Percentiles rank a stretch among this genome's conserved stretches.
Conservation (phyloP, 352 stramenopile genomes). For the Globisporangium orthogonon region DNA sequence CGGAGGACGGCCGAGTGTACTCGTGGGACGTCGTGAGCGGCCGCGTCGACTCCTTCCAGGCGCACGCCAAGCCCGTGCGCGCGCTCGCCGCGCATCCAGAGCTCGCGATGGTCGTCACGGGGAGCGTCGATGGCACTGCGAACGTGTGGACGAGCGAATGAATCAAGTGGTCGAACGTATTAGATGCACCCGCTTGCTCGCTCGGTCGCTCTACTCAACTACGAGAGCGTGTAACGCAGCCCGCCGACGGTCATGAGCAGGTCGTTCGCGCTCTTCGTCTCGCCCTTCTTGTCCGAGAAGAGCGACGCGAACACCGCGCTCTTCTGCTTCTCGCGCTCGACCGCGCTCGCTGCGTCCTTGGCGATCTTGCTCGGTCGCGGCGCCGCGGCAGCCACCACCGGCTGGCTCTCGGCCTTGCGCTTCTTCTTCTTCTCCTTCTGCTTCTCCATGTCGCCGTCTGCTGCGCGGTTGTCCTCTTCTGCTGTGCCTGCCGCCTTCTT, state of each 20-base stretch:
- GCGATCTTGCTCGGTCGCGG: constrained; percentile 35
- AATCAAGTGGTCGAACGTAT: not conserved
- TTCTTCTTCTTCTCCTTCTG: constrained; percentile 25
- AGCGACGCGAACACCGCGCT: constrained; percentile 80
- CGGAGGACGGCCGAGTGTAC: constrained; percentile 64
- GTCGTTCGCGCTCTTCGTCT: constrained; percentile 72
- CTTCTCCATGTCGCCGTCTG: not conserved
- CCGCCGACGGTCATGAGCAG: constrained; percentile 81
- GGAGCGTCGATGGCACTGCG: constrained; percentile 50
- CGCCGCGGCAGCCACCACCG: constrained; percentile 10
- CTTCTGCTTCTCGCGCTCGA: constrained; percentile 63
- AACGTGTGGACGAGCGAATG: constrained; percentile 51
- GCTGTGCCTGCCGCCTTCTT: not conserved
- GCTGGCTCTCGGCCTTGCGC: constrained; percentile 20
- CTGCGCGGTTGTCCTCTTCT: not conserved
- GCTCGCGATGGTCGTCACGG: constrained; percentile 55
- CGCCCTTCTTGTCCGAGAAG: constrained; percentile 51
- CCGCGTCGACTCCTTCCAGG: constrained; percentile 32
- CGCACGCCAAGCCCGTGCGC: constrained; percentile 59
- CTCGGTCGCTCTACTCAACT: constrained; percentile 9
- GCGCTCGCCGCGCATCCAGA: constrained; percentile 60
- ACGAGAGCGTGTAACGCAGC: constrained; percentile 81
- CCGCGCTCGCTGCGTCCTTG: constrained; percentile 44
- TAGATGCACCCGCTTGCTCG: not conserved
- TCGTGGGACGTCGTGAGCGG: constrained; percentile 54